These are phyloP conservation scores for apple (Malus domestica) DNA, from an alignment of 306 rosid species.

Conservation along the genomic window DNA sequence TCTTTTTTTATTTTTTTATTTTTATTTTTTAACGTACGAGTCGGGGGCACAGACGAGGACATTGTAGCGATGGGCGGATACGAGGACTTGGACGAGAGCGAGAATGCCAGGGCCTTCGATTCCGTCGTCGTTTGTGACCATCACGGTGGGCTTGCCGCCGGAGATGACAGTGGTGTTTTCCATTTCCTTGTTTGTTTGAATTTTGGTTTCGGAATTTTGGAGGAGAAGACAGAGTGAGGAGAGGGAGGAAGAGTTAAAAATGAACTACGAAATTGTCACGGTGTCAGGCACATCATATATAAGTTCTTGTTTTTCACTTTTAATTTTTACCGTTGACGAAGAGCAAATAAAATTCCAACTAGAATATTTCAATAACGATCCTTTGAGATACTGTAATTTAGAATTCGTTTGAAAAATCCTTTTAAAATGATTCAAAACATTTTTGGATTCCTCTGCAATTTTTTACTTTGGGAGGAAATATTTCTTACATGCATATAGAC, in stretches of 20 bases:
- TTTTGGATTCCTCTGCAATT: too few relatives aligned
- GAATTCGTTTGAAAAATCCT: too few relatives aligned
- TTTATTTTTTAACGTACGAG: conserved; percentile 30
- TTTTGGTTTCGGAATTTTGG: neutral
- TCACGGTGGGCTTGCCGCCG: conserved; percentile 34
- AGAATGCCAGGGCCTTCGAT: conserved; percentile 84
- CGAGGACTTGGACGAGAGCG: conserved; percentile 69
- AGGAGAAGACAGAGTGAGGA: neutral
- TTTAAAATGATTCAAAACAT: too few relatives aligned
- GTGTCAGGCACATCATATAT: neutral
- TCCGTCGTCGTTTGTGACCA: conserved; percentile 95
- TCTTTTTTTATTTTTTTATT: neutral
- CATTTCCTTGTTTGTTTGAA: conserved; percentile 23
- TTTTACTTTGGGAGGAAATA: too few relatives aligned
- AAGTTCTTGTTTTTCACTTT: neutral
- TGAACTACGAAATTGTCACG: neutral
- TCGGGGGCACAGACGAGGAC: conserved; percentile 87
- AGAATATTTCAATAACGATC: too few relatives aligned
- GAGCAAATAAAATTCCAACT: too few relatives aligned
- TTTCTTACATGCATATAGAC: too few relatives aligned
- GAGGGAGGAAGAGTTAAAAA: neutral
- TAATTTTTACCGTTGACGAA: neutral
- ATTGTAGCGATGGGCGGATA: conserved; percentile 46
- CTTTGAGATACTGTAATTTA: too few relatives aligned
- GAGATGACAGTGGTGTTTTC: conserved; percentile 15